Evolutionary conservation across 129 eudicot species (phyloP), one percentile per base, ranked within the genome.

Genomic region (Arctium lappa): DNA sequence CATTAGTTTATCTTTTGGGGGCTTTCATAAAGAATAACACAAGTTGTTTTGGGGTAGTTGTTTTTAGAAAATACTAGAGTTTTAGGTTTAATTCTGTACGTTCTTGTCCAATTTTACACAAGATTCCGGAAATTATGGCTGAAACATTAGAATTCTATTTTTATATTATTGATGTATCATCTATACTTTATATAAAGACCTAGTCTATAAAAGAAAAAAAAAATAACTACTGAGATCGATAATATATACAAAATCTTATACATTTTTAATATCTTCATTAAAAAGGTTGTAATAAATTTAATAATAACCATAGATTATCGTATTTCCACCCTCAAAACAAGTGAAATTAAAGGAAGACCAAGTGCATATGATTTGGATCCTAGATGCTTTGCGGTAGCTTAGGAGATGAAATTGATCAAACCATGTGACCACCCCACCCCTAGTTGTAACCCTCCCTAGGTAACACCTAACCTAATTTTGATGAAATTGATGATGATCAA

Each of bases 361-460:
- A 33, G 63, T 71, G 86, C 82, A 77, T 77, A 77, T 77, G 78
- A 79, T 74, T 72, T 72, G 80, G 83, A 84, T 31, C 83, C 83
- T 62, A 72, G 87, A 84, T 84, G 87, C 80, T 73, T 84, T 84
- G 87, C 87, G 87, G 29, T 79, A 79, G 80, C 71, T 39, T 62
- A 84, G 87, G 83, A 84, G 80, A 78, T 84, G 76, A 84, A 75
- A 44, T 70, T 76, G 66, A 50, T 77, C 73, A 36, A 83, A 79
- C 83, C 87, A 84, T 79, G 87, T 84, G 87, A 84, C 56, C 34
- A 8, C 6, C 72, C 73, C 79, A 69, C 66, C 62, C 76, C 69
- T 44, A 80, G 69, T 75, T 82, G 80, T 29, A 74, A 44, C 87
- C 87, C 87, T 60, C 87, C 79, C 83, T 71, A 72, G 83, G 79